A percentile compares a stretch with the other conserved stretches of the same genome.
These are phyloP conservation scores for Hymenoscyphus salicellus DNA, from an alignment of 2,329 filamentous ascomycete species.

Conservation along the genomic window DNA sequence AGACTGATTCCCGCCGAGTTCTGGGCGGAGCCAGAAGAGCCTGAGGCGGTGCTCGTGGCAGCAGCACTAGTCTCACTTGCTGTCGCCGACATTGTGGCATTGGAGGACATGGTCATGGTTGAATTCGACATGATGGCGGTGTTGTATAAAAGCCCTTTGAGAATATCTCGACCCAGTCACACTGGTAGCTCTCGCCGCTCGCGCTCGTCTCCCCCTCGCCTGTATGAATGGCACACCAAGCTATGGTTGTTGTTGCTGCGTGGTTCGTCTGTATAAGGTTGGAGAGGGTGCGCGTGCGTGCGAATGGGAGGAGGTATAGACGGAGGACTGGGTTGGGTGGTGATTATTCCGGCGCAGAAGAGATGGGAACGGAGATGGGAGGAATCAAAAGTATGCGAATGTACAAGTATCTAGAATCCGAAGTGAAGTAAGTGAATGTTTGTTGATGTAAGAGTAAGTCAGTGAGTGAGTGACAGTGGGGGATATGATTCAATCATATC, in stretches of 20 bases:
- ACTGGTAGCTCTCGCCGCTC: not conserved
- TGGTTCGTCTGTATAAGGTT: not conserved
- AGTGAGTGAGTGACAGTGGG: not conserved
- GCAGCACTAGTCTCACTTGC: slow-evolving; percentile 4
- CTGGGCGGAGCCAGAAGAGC: slow-evolving; percentile 24
- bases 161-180: not conserved
- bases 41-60: not conserved
- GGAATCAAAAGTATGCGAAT: not conserved
- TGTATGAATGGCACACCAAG: not conserved
- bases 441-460: not conserved
- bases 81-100: not conserved
- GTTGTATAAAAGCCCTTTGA: not conserved
- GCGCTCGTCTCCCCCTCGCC: not conserved
- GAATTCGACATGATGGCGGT: slow-evolving; percentile 3
- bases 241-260: not conserved
- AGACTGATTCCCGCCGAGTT: slow-evolving; percentile 32
- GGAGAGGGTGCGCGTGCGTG: not conserved
- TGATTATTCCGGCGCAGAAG: not conserved
- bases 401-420: not conserved
- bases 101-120: not conserved
- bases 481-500: slow-evolving; percentile 5
- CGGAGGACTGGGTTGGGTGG: not conserved
- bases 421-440: slow-evolving; percentile 1
- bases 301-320: not conserved
- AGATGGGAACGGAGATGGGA: not conserved